Evolutionary conservation across 768 basidiomycete genomes (phyloP), one percentile per base, ranked within the genome.

Genomic region (Calocybe cyanea): DNA sequence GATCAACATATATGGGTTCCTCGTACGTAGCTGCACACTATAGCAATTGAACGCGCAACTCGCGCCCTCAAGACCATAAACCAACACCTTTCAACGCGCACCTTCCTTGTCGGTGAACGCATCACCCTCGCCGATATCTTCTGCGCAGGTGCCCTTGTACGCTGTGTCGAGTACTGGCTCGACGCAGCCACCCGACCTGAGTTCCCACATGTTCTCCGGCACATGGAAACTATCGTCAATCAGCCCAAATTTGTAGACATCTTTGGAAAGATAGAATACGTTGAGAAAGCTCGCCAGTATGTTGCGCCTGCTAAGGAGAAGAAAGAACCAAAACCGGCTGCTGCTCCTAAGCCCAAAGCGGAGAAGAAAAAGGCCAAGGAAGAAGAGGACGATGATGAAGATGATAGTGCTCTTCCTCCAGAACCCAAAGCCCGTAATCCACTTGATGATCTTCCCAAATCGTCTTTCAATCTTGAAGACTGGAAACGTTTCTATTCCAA

Each of bases 401-500:
- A 92, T 4, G 71, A 73, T 47, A 65, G 76, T 37, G 81, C 87
- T 20, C n/a, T n/a, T n/a, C 83, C 85, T 18, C 80, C 78, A 40
- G 92, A 87, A 68, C 91, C 94, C 55, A 95, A 95, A 65, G 78
- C 69, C 46, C 93, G 94, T 80, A 95, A 96, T 78, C 95, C 95
- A 20, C 83, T 95, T 42, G 95, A 96, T 53, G 76, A 80, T 51
- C 81, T 97, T 32, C 92, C 92, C 56, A 94, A 90, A 68, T 87
- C 88, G 9, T 70, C 78, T 4, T 82, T 90, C 68, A 92, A 92
- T 73, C 81, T 92, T 46, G 88, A 95, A 66, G 92, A 97, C 69
- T 96, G 92, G 92, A 97, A 97, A 67, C 85, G 91, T 36, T 86
- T 88, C 35, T 99, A 98, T 76, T 96, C 93, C 59, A 98, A 97